A percentile compares a stretch with the other conserved stretches of the same genome.
phyloP scores from a whole-genome alignment of 306 rosid species.

The Cucurbita maxima region DNA sequence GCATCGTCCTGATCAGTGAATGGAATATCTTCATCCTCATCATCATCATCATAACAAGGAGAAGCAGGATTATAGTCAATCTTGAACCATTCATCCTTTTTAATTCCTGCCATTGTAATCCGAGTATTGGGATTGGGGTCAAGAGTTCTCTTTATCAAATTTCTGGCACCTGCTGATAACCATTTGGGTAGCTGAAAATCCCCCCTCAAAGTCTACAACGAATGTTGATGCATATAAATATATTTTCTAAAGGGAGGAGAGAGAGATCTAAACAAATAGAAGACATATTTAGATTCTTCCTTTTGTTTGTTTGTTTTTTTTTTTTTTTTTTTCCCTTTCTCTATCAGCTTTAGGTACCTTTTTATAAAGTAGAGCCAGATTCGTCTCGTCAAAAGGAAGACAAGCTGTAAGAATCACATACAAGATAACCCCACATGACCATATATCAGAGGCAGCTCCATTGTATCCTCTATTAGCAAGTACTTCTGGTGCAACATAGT shows the following conservation, averaged over 20 bases:
- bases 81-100: slow-evolving; percentile 76
- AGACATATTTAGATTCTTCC: not conserved
- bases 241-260: not conserved
- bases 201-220: slow-evolving; percentile 53
- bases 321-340: not conserved
- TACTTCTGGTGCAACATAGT: slow-evolving; percentile 96
- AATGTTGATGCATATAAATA: not conserved
- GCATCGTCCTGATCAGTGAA: slow-evolving; percentile 23
- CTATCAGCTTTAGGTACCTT: slow-evolving; percentile 34
- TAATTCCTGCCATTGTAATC: slow-evolving; percentile 52
- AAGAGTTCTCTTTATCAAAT: slow-evolving; percentile 58
- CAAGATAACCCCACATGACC: slow-evolving; percentile 95
- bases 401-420: slow-evolving; percentile 59
- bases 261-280: not conserved
- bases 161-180: slow-evolving; percentile 59
- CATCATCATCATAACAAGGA: slow-evolving; percentile 44
- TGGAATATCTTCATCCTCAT: slow-evolving; percentile 36
- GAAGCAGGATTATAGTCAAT: slow-evolving; percentile 44
- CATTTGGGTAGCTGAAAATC: slow-evolving; percentile 64
- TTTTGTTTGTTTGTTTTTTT: not conserved
- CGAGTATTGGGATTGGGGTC: slow-evolving; percentile 69
- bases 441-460: slow-evolving; percentile 76
- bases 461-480: slow-evolving; percentile 72
- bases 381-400: slow-evolving; percentile 87
- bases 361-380: slow-evolving; percentile 81